These are phyloP conservation scores for Chrysoporthe deuterocubensis DNA, from an alignment of 2,329 filamentous ascomycete genomes.

Conservation along the genomic window DNA sequence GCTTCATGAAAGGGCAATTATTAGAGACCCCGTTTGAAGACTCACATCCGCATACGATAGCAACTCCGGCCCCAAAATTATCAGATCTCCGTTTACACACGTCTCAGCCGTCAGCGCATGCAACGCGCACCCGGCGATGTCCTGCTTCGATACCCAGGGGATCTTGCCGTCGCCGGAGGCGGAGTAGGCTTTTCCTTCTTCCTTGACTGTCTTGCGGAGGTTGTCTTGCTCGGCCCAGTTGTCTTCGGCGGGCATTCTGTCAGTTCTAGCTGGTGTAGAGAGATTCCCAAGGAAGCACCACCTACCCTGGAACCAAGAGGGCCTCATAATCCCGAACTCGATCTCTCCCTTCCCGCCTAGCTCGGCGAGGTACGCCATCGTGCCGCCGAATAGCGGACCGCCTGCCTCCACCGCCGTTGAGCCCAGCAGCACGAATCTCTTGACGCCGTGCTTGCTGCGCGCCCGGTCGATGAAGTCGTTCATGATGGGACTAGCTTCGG, in stretches of 20 bases:
- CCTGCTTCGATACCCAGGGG: slow-evolving; percentile 50
- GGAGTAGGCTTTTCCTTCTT: slow-evolving; percentile 47
- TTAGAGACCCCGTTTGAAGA: not conserved
- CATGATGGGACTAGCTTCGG: slow-evolving; percentile 40
- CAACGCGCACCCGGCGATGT: slow-evolving; percentile 51
- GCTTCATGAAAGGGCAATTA: too few species aligned
- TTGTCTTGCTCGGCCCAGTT: slow-evolving; percentile 44
- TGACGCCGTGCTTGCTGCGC: slow-evolving; percentile 37
- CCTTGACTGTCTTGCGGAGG: slow-evolving; percentile 39
- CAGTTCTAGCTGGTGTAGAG: not conserved
- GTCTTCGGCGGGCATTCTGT: slow-evolving; percentile 37
- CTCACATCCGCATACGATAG: slow-evolving; percentile 41
- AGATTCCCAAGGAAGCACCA: not conserved
- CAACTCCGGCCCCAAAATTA: slow-evolving; percentile 43
- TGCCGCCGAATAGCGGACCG: slow-evolving; percentile 40
- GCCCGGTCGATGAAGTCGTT: slow-evolving; percentile 49
- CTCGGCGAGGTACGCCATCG: slow-evolving; percentile 45
- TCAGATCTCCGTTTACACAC: slow-evolving; percentile 46
- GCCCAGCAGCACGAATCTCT: slow-evolving; percentile 51
- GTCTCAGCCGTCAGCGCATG: slow-evolving; percentile 43
- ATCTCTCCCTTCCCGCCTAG: slow-evolving; percentile 41
- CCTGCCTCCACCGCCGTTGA: slow-evolving; percentile 43
- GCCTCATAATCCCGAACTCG: slow-evolving; percentile 48
- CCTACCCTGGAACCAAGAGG: slow-evolving; percentile 49
- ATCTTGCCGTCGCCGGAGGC: slow-evolving; percentile 48